Evolutionary conservation across 306 rosid species (phyloP).

Genomic region (Castanea crenata): DNA sequence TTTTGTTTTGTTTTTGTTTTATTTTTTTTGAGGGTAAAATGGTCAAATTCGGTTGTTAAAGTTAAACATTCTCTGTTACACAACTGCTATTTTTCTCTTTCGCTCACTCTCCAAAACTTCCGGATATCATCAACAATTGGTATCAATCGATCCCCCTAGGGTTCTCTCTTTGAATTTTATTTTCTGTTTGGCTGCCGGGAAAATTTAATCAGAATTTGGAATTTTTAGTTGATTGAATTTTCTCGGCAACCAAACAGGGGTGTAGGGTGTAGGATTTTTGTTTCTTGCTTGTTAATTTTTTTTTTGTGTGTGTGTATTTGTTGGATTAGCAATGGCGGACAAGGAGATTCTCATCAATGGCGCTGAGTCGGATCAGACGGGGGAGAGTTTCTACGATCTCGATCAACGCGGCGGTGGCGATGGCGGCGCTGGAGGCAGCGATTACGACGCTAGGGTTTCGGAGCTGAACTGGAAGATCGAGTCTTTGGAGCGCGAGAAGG

Average conservation of each 20-base stretch:
- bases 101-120: neutral
- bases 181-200: neutral
- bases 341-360: slow-evolving; percentile 40
- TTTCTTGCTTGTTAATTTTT: too few species aligned
- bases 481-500: slow-evolving; percentile 54
- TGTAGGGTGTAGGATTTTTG: neutral
- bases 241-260: neutral
- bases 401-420: slow-evolving; percentile 25
- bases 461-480: slow-evolving; percentile 47
- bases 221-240: neutral
- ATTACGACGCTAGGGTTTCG: slow-evolving; percentile 8
- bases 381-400: slow-evolving; percentile 37
- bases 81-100: too few species aligned
- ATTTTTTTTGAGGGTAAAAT: too few species aligned
- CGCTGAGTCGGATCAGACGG: slow-evolving; percentile 15
- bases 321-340: slow-evolving; percentile 65
- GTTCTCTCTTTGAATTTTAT: neutral
- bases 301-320: neutral
- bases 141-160: neutral
- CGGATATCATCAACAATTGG: neutral
- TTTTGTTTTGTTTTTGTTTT: too few species aligned
- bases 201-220: neutral
- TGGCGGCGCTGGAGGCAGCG: neutral
- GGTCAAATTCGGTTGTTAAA: too few species aligned
- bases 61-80: too few species aligned